A percentile compares a stretch with the other conserved stretches of the same genome.
phyloP scores from a whole-genome alignment of 106 monocot genomes.

The Allium fistulosum region DNA sequence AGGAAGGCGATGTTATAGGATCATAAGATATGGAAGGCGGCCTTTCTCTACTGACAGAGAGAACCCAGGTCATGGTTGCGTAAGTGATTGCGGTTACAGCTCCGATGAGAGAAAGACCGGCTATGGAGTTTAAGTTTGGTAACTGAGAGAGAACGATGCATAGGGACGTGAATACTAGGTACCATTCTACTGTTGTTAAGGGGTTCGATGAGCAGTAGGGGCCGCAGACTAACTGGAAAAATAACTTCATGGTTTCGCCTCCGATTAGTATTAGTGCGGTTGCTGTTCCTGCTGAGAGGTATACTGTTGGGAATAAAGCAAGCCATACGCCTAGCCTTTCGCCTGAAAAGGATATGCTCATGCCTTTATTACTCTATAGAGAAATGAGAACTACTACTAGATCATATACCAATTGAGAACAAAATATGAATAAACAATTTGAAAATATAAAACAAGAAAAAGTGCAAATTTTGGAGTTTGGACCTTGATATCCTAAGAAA shows the following conservation, averaged over 20 bases:
- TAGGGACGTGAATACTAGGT: slow-evolving; percentile 80
- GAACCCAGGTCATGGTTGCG: slow-evolving; percentile 79
- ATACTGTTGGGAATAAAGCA: slow-evolving; percentile 88
- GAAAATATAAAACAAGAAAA: neutral
- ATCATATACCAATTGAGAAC: no score
- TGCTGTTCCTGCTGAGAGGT: slow-evolving; percentile 89
- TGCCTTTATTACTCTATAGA: no score
- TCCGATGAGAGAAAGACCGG: slow-evolving; percentile 88
- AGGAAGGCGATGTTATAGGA: slow-evolving; percentile 35
- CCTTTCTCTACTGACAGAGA: slow-evolving; percentile 71
- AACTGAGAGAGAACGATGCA: slow-evolving; percentile 95
- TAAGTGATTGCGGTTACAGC: slow-evolving; percentile 85
- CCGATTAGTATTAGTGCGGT: slow-evolving; percentile 90
- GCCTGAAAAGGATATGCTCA: slow-evolving; percentile 31
- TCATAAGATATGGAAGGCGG: slow-evolving; percentile 68
- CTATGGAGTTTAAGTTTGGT: slow-evolving; percentile 95
- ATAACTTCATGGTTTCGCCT: slow-evolving; percentile 97
- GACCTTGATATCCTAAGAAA: no score
- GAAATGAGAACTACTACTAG: no score
- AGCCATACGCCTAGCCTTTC: slow-evolving; percentile 84
- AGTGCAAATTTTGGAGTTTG: no score
- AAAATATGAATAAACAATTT: no score
- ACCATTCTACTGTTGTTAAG: slow-evolving; percentile 89
- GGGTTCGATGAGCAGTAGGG: slow-evolving; percentile 69
- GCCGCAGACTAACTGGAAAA: slow-evolving; percentile 88